Evolutionary conservation across 2,329 filamentous ascomycete genomes (phyloP).

Genomic region (Coniochaeta sp.): DNA sequence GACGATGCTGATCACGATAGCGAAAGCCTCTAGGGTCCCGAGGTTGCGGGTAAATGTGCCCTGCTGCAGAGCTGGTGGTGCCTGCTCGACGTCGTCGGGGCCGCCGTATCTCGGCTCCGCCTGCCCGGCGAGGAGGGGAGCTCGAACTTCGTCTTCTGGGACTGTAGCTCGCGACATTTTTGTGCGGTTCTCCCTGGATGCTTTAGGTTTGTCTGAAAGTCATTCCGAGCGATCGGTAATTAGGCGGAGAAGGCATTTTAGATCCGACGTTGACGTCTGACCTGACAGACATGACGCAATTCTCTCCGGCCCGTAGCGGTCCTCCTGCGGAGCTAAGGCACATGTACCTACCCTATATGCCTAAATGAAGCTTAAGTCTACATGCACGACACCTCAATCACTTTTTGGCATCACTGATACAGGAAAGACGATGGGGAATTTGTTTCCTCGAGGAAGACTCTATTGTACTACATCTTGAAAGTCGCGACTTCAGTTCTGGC

Average conservation of each 20-base stretch:
- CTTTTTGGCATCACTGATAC: not conserved
- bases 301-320: not conserved
- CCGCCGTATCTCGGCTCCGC: not conserved
- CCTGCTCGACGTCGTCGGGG: not conserved
- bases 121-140: not conserved
- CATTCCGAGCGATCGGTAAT: not conserved
- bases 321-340: not conserved
- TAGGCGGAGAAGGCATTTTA: not conserved
- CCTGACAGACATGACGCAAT: not conserved
- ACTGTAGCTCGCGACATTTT: not conserved
- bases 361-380: not conserved
- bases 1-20: slow-evolving; percentile 55
- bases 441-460: too few relatives aligned
- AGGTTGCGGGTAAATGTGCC: slow-evolving; percentile 33
- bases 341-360: not conserved
- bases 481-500: too few relatives aligned
- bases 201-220: not conserved
- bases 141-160: not conserved
- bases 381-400: not conserved
- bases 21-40: slow-evolving; percentile 43
- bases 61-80: not conserved
- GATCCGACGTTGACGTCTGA: not conserved
- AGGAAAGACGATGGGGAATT: not conserved
- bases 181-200: not conserved
- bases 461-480: too few relatives aligned